These are phyloP conservation scores for Orbilia ellipsospora DNA, from an alignment of 2,329 filamentous ascomycete species.

Conservation along the genomic window DNA sequence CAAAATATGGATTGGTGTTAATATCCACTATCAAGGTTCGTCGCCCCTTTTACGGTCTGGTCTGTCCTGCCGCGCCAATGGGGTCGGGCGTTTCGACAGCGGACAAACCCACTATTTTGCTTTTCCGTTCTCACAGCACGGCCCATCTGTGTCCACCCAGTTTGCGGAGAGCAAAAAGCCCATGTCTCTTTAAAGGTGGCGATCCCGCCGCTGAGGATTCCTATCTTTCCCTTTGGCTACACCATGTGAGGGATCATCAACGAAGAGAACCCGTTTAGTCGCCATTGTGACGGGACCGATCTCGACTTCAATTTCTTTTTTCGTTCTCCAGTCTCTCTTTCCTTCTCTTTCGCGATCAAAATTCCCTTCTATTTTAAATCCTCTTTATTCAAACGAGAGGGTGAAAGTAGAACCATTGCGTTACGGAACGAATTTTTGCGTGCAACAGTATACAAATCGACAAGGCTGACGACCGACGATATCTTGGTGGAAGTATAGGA, in stretches of 20 bases:
- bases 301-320: constrained; percentile 43
- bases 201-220: constrained; percentile 38
- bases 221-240: constrained; percentile 42
- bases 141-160: constrained; percentile 30
- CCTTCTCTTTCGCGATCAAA: constrained; percentile 25
- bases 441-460: constrained; percentile 39
- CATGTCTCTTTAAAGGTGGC: constrained; percentile 55
- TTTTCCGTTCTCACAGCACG: constrained; percentile 49
- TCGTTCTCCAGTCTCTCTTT: constrained; percentile 16
- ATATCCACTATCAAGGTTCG: constrained; percentile 55
- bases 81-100: constrained; percentile 36
- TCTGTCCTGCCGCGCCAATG: constrained; percentile 49
- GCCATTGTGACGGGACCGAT: constrained; percentile 53
- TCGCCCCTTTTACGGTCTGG: constrained; percentile 54
- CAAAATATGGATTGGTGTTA: constrained; percentile 40
- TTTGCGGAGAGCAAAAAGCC: constrained; percentile 22
- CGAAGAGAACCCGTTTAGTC: constrained; percentile 51
- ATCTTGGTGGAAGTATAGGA: constrained; percentile 8
- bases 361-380: constrained; percentile 15
- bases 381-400: constrained; percentile 31
- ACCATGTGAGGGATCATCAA: constrained; percentile 55
- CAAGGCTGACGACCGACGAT: constrained; percentile 26
- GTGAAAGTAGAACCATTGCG: constrained; percentile 24
- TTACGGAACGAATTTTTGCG: constrained; percentile 40
- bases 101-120: constrained; percentile 44